Conservation (phyloP, 495 filamentous ascomycete species). For the Podospora appendiculata region DNA sequence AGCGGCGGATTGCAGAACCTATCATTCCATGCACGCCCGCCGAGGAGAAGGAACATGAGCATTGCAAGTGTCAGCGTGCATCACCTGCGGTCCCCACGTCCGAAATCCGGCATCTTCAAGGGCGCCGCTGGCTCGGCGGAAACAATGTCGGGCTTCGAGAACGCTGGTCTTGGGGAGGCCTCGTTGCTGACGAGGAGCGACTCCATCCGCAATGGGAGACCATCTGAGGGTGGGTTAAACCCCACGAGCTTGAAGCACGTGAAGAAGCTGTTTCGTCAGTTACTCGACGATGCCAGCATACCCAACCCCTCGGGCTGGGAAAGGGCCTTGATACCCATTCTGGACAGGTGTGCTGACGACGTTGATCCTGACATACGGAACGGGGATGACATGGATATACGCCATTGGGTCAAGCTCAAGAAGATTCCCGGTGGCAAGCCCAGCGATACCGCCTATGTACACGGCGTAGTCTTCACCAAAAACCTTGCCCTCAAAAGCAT, state of each 20-base stretch:
- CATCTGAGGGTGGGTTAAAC: slow-evolving; percentile 74
- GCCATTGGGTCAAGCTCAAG: slow-evolving; percentile 98
- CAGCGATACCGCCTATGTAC: slow-evolving; percentile 87
- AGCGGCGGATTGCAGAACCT: slow-evolving; percentile 21
- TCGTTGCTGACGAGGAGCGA: slow-evolving; percentile 70
- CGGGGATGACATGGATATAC: slow-evolving; percentile 93
- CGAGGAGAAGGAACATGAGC: slow-evolving; percentile 70
- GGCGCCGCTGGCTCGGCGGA: slow-evolving; percentile 34
- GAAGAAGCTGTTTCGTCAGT: slow-evolving; percentile 70
- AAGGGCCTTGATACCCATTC: slow-evolving; percentile 80
- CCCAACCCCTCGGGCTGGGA: slow-evolving; percentile 75
- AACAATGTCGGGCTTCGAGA: slow-evolving; percentile 28
- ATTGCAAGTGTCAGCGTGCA: slow-evolving; percentile 60
- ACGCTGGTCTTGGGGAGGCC: slow-evolving; percentile 24
- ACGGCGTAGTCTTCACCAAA: slow-evolving; percentile 93
- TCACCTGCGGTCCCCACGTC: slow-evolving; percentile 59
- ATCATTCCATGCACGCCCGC: slow-evolving; percentile 49
- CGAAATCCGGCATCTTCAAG: slow-evolving; percentile 35
- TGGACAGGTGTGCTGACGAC: slow-evolving; percentile 87
- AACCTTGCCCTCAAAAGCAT: slow-evolving; percentile 94
- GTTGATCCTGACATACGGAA: slow-evolving; percentile 85
- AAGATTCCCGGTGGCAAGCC: slow-evolving; percentile 87
- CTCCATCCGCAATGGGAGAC: slow-evolving; percentile 70
- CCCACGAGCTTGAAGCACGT: slow-evolving; percentile 83
- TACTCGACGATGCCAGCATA: slow-evolving; percentile 69